phyloP scores from a whole-genome alignment of 768 basidiomycete genomes.

The Tricholoma hemisulphureum region DNA sequence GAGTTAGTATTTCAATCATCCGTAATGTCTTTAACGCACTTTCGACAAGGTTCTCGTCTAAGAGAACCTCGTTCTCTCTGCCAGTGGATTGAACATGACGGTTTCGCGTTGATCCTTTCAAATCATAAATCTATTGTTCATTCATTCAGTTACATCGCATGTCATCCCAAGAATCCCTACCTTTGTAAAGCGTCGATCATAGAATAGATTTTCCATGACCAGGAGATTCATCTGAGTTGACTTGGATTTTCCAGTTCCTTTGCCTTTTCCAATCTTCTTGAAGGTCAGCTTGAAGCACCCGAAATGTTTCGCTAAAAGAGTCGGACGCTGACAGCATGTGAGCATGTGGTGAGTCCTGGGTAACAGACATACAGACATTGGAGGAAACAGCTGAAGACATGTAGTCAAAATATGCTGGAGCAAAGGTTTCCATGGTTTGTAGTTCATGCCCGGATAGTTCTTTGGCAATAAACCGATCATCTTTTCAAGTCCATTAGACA shows the following conservation, averaged over 20 bases:
- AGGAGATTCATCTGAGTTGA: conserved; percentile 91
- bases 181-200: conserved; percentile 87
- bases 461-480: conserved; percentile 98
- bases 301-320: conserved; percentile 92
- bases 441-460: conserved; percentile 89
- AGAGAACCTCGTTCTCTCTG: conserved; percentile 85
- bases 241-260: conserved; percentile 62
- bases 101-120: conserved; percentile 95
- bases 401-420: conserved; percentile 96
- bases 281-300: conserved; percentile 95
- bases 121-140: conserved; percentile 77
- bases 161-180: conserved; percentile 36
- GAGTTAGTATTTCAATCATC: background rate
- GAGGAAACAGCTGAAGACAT: conserved; percentile 92
- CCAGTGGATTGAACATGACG: conserved; percentile 90
- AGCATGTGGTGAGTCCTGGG: conserved; percentile 4
- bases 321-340: conserved; percentile 66
- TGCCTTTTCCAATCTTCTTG: conserved; percentile 75
- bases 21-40: conserved; percentile 45
- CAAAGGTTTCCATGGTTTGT: conserved; percentile 95
- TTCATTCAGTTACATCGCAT: background rate
- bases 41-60: conserved; percentile 96
- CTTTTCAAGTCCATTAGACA: conserved; percentile 39
- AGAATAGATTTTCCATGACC: conserved; percentile 98
- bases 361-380: conserved; percentile 50